Percentiles rank a stretch among this genome's conserved stretches.
Evolutionary conservation across 1,284 basidiomycete species (phyloP).

Genomic region (Schizophyllum commune): DNA sequence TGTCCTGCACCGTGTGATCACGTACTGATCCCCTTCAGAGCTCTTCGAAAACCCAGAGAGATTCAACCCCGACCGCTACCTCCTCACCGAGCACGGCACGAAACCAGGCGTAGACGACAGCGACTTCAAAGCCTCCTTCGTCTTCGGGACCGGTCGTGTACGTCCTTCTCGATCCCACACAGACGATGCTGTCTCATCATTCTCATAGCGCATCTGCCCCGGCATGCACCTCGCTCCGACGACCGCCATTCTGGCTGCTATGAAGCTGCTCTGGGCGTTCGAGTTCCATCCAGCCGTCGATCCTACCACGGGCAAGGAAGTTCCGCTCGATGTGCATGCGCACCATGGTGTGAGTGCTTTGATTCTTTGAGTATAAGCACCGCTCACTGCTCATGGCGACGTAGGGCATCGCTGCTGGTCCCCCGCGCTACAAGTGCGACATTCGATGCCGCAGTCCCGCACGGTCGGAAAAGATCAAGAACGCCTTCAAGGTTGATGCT

Average conservation of each 20-base stretch:
- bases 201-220: conserved; percentile 19
- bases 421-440: conserved; percentile 9
- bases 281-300: conserved; percentile 11
- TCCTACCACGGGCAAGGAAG: conserved; percentile 1
- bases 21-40: conserved; percentile 1
- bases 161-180: neutral
- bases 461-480: conserved; percentile 8
- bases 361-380: neutral
- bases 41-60: conserved; percentile 14
- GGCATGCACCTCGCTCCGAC: conserved; percentile 22
- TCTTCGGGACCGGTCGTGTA: conserved; percentile 14
- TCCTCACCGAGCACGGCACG: conserved; percentile 10
- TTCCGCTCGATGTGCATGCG: conserved; percentile 3
- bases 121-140: conserved; percentile 7
- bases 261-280: conserved; percentile 23
- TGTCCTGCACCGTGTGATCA: too few relatives aligned
- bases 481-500: conserved; percentile 8
- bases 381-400: neutral
- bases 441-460: conserved; percentile 8
- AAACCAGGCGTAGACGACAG: conserved; percentile 9
- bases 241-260: conserved; percentile 10
- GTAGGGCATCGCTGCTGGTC: conserved; percentile 8
- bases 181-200: neutral
- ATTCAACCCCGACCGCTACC: conserved; percentile 13
- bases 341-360: neutral